Evolutionary conservation across 148 eudicot genomes (phyloP).

Genomic region (Amaranthus cruentus): DNA sequence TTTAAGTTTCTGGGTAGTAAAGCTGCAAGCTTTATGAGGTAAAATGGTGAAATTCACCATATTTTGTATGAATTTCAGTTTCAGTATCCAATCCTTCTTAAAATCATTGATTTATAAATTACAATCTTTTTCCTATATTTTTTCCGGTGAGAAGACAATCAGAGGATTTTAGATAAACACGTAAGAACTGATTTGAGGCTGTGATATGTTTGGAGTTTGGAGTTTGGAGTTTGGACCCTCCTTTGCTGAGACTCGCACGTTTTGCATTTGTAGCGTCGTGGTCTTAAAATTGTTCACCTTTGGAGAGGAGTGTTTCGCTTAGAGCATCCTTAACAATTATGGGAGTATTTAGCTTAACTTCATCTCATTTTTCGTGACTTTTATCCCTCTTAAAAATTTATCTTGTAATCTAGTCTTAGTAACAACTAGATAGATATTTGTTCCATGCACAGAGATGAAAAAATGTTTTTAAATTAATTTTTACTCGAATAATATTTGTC

Average conservation of each 20-base stretch:
- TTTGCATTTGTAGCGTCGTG: no score
- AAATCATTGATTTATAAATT: background rate
- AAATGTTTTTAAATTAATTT: no score
- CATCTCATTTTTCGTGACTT: no score
- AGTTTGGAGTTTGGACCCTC: slow-evolving; percentile 10
- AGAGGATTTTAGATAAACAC: slow-evolving; percentile 29
- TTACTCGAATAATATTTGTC: no score
- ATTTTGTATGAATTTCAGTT: background rate
- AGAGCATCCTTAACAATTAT: no score
- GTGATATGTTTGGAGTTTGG: background rate
- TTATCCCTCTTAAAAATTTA: no score
- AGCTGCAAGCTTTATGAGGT: slow-evolving; percentile 24
- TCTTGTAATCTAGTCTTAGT: no score
- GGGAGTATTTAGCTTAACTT: no score
- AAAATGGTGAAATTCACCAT: slow-evolving; percentile 47
- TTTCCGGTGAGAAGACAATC: background rate
- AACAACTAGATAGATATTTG: no score
- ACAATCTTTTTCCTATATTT: background rate
- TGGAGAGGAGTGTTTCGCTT: no score
- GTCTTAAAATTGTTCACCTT: no score
- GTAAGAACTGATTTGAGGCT: slow-evolving; percentile 18
- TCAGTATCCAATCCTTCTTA: background rate
- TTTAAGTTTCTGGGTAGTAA: slow-evolving; percentile 17
- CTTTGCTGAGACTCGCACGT: background rate
- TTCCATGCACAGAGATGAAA: no score